Percentiles rank a stretch among this genome's conserved stretches.
Conservation (phyloP, 371 early-diverging fungal species). For the Apophysomyces sp. region DNA sequence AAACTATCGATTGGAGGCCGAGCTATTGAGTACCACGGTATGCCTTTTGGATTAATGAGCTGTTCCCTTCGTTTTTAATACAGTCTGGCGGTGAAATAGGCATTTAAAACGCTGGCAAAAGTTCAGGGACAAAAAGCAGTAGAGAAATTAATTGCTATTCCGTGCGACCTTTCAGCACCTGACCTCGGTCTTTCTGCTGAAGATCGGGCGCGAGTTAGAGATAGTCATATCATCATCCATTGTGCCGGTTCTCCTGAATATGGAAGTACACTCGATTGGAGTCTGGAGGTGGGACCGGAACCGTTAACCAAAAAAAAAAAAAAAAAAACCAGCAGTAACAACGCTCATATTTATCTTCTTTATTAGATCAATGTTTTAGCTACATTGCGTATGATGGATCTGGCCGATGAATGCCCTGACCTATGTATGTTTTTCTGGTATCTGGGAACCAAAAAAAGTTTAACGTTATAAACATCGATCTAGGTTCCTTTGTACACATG, state of each 20-base stretch:
- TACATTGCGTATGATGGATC: slow-evolving; percentile 49
- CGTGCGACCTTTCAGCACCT: slow-evolving; percentile 43
- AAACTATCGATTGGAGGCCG: slow-evolving; percentile 22
- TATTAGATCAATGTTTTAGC: slow-evolving; percentile 49
- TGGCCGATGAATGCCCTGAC: slow-evolving; percentile 31
- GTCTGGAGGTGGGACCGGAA: slow-evolving; percentile 35
- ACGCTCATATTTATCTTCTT: not conserved
- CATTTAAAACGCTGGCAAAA: slow-evolving; percentile 10
- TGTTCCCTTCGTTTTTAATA: not conserved
- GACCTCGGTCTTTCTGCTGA: slow-evolving; percentile 42
- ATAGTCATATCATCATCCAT: slow-evolving; percentile 45
- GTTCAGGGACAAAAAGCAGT: slow-evolving; percentile 10
- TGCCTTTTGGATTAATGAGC: not conserved
- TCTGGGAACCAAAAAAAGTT: too few species aligned
- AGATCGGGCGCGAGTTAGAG: slow-evolving; percentile 36
- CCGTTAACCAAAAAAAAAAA: not conserved
- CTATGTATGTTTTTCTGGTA: slow-evolving; percentile 14
- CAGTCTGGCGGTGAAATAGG: slow-evolving; percentile 7
- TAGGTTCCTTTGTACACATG: slow-evolving; percentile 24
- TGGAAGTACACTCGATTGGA: slow-evolving; percentile 43
- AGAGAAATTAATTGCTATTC: slow-evolving; percentile 46
- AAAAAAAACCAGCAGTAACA: too few species aligned
- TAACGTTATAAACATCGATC: not conserved
- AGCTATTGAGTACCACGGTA: slow-evolving; percentile 23
- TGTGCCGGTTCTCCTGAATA: slow-evolving; percentile 53